Conservation (phyloP, 768 basidiomycete genomes). For the Boletus eberwhitei region DNA sequence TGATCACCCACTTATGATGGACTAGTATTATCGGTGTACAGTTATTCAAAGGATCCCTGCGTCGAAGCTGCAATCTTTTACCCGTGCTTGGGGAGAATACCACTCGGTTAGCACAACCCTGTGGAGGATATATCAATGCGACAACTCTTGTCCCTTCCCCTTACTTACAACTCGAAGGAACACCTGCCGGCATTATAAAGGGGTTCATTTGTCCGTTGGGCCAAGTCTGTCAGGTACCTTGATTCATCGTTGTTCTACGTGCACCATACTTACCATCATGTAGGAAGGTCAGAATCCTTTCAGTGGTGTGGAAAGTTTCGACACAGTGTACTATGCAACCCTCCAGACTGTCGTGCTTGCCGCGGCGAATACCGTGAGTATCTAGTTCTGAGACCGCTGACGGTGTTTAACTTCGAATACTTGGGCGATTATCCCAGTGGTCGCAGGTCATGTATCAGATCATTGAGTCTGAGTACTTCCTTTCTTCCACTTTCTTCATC, state of each 20-base stretch:
- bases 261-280: background rate
- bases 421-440: conserved; percentile 47
- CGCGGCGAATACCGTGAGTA: conserved; percentile 68
- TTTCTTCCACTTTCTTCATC: conserved; percentile 88
- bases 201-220: conserved; percentile 90
- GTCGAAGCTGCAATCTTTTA: conserved; percentile 57
- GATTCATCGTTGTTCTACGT: background rate
- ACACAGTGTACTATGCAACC: conserved; percentile 77
- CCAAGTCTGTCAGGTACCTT: conserved; percentile 70
- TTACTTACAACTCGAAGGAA: conserved; percentile 40
- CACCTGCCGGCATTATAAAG: conserved; percentile 47
- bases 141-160: conserved; percentile 43
- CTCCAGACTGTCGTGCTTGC: conserved; percentile 86
- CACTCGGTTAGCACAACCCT: conserved; percentile 54
- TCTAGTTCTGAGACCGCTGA: background rate
- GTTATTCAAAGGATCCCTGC: conserved; percentile 82
- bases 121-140: conserved; percentile 79
- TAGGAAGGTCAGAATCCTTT: conserved; percentile 69
- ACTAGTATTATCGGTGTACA: conserved; percentile 85
- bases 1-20: background rate
- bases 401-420: background rate
- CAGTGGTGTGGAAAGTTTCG: conserved; percentile 72
- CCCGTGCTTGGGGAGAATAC: conserved; percentile 52
- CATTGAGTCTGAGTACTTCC: conserved; percentile 87
- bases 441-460: conserved; percentile 79